These are phyloP conservation scores for Colletotrichum sublineola DNA, from an alignment of 2,329 filamentous ascomycete genomes.

Conservation along the genomic window DNA sequence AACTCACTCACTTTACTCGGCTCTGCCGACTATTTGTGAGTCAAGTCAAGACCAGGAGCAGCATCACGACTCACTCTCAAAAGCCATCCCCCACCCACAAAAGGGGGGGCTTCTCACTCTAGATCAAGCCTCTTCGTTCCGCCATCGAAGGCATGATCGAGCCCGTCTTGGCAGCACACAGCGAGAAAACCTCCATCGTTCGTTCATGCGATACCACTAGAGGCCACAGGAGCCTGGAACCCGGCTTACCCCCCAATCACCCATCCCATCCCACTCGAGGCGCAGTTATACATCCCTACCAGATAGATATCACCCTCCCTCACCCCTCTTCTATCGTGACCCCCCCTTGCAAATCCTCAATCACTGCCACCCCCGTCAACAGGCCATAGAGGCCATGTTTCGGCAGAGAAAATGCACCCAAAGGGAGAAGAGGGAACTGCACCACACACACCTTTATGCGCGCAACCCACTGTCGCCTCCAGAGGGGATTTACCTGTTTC, in stretches of 20 bases:
- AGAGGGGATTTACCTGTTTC: constrained; percentile 32
- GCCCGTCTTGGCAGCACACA: constrained; percentile 18
- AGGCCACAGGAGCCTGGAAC: neutral
- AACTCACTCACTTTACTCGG: neutral
- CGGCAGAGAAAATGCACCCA: constrained; percentile 17
- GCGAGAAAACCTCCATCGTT: constrained; percentile 16
- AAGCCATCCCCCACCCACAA: neutral
- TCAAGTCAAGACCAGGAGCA: constrained; percentile 1
- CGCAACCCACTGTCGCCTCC: constrained; percentile 10
- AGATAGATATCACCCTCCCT: constrained; percentile 16
- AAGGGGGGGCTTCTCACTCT: constrained; percentile 7
- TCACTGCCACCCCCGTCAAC: neutral
- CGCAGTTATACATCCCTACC: constrained; percentile 18
- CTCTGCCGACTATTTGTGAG: constrained; percentile 9
- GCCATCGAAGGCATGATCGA: constrained; percentile 12
- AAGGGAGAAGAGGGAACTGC: constrained; percentile 7
- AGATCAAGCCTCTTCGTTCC: constrained; percentile 17
- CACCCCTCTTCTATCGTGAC: neutral
- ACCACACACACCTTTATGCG: constrained; percentile 41
- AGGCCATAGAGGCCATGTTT: constrained; percentile 1
- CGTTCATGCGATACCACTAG: constrained; percentile 30
- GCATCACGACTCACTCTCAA: neutral
- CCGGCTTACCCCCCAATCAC: neutral
- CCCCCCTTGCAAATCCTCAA: constrained; percentile 15
- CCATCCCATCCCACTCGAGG: neutral